Conservation (phyloP, 805 yeast species). For the Pichia kluyveri region DNA sequence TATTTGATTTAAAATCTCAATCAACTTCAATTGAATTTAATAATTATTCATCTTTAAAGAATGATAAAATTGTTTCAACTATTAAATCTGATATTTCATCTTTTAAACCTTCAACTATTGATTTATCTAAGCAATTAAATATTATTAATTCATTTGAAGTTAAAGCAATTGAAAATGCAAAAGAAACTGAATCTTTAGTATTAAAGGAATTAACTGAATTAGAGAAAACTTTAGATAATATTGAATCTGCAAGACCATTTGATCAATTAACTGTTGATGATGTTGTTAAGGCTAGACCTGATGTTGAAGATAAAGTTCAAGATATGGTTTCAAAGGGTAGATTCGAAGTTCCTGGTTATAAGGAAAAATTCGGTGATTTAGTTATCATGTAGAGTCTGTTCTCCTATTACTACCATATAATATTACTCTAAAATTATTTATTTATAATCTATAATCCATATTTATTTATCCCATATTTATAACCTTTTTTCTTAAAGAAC, state of each 20-base stretch:
- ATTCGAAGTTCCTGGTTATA: conserved; percentile 97
- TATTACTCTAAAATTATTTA: conserved; percentile 9
- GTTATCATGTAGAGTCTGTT: conserved; percentile 71
- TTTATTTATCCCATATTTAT: not conserved
- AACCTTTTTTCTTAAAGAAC: not conserved
- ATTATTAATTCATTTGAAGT: conserved; percentile 89
- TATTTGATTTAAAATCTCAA: conserved; percentile 63
- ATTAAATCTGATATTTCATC: conserved; percentile 66
- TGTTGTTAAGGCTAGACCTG: conserved; percentile 92
- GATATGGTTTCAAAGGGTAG: conserved; percentile 94
- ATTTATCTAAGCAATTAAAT: conserved; percentile 82
- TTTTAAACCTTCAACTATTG: conserved; percentile 80
- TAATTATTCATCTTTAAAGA: conserved; percentile 73
- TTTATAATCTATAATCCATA: conserved; percentile 1
- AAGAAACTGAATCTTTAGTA: conserved; percentile 85
- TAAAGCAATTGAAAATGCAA: conserved; percentile 92
- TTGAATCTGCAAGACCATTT: conserved; percentile 95
- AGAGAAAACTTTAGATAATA: conserved; percentile 82
- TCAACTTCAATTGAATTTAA: conserved; percentile 72
- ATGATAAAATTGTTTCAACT: conserved; percentile 68
- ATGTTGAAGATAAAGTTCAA: conserved; percentile 89
- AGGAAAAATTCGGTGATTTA: conserved; percentile 95
- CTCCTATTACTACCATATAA: not conserved
- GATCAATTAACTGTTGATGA: conserved; percentile 96
- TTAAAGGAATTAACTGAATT: conserved; percentile 77